These are phyloP conservation scores for Cytospora piceicola DNA, from an alignment of 2,329 filamentous ascomycete species.

Conservation along the genomic window DNA sequence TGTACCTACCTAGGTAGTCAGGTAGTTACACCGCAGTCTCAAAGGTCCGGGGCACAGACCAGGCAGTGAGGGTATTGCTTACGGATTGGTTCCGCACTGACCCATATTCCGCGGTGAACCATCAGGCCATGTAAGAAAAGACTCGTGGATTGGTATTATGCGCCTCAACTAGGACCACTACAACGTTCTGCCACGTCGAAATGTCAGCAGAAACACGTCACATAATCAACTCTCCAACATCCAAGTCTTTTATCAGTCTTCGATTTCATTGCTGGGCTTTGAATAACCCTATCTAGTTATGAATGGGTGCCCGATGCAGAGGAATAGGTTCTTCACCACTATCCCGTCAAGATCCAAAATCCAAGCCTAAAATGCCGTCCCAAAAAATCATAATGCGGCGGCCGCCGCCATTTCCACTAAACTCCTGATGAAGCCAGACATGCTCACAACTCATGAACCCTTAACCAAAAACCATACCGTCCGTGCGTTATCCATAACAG, in stretches of 20 bases:
- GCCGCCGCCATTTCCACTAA: background rate
- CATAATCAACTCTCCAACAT: background rate
- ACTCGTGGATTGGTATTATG: background rate
- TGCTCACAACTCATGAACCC: slow-evolving; percentile 12
- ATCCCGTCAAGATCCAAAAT: background rate
- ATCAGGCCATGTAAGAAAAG: no score
- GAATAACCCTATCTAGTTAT: background rate
- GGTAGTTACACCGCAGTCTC: background rate
- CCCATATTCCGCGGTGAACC: no score
- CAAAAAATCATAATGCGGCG: slow-evolving; percentile 5
- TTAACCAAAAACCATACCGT: background rate
- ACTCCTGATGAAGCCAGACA: slow-evolving; percentile 29
- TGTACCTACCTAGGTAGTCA: no score
- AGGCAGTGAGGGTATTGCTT: background rate
- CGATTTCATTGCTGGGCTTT: background rate
- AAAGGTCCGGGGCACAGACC: background rate
- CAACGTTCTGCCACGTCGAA: background rate
- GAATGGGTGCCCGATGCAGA: background rate
- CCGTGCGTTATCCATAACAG: background rate
- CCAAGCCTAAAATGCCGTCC: background rate
- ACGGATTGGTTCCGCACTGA: no score
- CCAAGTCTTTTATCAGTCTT: background rate
- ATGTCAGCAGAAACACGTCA: background rate
- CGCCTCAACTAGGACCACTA: background rate
- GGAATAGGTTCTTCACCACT: background rate